Evolutionary conservation across 176 grass and related monocot species (phyloP).

Genomic region (maize (Zea mays)): DNA sequence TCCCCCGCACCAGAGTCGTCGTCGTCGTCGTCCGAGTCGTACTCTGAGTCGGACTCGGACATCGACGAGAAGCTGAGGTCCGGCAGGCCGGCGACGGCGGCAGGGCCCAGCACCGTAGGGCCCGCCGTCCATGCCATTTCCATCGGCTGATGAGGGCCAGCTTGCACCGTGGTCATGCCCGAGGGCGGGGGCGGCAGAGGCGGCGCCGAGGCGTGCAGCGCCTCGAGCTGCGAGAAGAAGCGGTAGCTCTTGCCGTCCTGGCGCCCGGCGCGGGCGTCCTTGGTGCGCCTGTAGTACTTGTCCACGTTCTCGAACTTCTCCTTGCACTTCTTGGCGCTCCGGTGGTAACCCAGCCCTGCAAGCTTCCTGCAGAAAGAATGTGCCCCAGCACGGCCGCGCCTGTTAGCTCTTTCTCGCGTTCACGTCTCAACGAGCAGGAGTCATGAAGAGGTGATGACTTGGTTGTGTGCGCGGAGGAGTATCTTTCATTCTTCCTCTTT

Average conservation of each 20-base stretch:
- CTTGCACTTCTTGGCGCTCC: conserved; percentile 89
- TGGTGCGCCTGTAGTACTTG: conserved; percentile 98
- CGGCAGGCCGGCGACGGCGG: conserved; percentile 33
- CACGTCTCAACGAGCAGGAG: conserved; percentile 32
- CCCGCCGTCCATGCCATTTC: conserved; percentile 17
- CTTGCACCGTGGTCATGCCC: background rate
- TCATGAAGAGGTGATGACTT: conserved; percentile 28
- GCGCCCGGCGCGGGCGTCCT: conserved; percentile 76
- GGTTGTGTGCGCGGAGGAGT: background rate
- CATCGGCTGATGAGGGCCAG: conserved; percentile 23
- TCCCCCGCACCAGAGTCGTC: conserved; percentile 28
- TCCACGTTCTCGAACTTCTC: conserved; percentile 99
- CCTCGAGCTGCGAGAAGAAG: conserved; percentile 81
- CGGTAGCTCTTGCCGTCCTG: conserved; percentile 98
- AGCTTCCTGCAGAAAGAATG: conserved; percentile 58
- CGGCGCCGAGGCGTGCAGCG: conserved; percentile 47
- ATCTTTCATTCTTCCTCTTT: conserved; percentile 35
- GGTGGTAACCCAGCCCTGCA: conserved; percentile 69
- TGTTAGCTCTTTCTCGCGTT: conserved; percentile 28
- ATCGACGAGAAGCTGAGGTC: conserved; percentile 62
- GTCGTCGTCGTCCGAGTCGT: conserved; percentile 44
- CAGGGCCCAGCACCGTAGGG: background rate
- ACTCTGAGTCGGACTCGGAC: conserved; percentile 37
- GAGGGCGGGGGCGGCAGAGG: background rate
- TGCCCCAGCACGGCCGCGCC: background rate